Base-by-base conservation (phyloP, 495 filamentous ascomycete species). In the Podospora pseudopauciseta region DNA sequence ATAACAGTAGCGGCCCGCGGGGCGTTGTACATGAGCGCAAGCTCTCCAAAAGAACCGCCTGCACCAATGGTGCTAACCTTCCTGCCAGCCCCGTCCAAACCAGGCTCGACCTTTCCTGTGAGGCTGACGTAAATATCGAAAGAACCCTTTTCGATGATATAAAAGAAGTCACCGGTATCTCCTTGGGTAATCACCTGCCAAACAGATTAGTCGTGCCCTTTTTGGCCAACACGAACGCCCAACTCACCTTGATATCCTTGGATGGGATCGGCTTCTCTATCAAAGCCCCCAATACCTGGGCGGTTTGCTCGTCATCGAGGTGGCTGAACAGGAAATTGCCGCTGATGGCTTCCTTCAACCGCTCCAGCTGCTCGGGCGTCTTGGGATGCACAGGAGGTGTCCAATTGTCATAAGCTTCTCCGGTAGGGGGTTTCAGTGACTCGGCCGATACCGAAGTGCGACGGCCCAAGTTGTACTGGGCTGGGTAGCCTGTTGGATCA, bases 11-110 rank as follows among this genome's bases (percentile, higher is more conserved):
- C 95, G n/a, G 96, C 96, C 73, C 95, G 90, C 4, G 96, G 95
- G 18, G 95, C 93, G 73, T 97, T 97, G 81, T 99, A 99, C 95
- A 99, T 98, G 73, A 99, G 83, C 26, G 95, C 95, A 63, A 99
- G 83, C 80, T 99, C 95, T 69, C 95, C 95, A 80, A 99, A 99
- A n/a, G 92, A 96, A 64, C 94, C 93, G 30, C 96, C 96, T 3
- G 93, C 87, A 53, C 91, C 91, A 65, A 93, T 94, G 54, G 81
- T 86, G 73, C 86, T 86, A n/a, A 98, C 94, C 71, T 91, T 91
- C 65, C 85, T 84, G 34, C 95, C 95, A 83, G 97, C 86, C 5
- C 94, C 95, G 67, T 93, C 87, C 1, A 87, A 83, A 5, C 96
- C 96, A 0, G 93, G 85, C 73, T 95, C 90, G 67, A 96, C 84